A percentile compares a stretch with the other conserved stretches of the same genome.
phyloP scores from a whole-genome alignment of 768 basidiomycete species.

The Boletus tylopilopsis region DNA sequence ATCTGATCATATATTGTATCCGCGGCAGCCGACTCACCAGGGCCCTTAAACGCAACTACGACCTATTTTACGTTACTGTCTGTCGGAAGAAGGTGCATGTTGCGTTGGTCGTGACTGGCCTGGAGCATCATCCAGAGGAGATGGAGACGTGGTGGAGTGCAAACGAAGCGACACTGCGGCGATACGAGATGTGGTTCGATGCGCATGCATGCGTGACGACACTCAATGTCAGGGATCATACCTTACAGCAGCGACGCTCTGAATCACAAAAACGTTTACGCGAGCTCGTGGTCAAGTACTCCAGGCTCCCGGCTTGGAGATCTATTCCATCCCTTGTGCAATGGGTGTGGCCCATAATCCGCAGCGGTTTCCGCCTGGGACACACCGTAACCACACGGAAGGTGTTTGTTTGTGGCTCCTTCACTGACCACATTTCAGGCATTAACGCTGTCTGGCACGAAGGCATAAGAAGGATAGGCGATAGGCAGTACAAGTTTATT shows the following conservation, averaged over 20 bases:
- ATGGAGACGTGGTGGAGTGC: slow-evolving; percentile 28
- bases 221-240: not conserved
- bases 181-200: slow-evolving; percentile 27
- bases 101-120: slow-evolving; percentile 34
- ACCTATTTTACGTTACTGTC: slow-evolving; percentile 30
- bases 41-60: slow-evolving; percentile 29
- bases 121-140: slow-evolving; percentile 23
- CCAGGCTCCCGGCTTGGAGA: not conserved
- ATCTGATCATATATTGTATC: slow-evolving; percentile 9
- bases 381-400: not conserved
- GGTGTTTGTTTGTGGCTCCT: not conserved
- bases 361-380: not conserved
- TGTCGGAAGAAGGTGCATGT: slow-evolving; percentile 34
- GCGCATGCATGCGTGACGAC: slow-evolving; percentile 15
- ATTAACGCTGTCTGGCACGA: not conserved
- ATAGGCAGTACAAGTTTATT: not conserved
- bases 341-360: not conserved
- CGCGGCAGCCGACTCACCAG: not conserved
- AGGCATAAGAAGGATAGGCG: not conserved
- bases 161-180: slow-evolving; percentile 25
- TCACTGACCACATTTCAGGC: not conserved
- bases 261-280: not conserved
- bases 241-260: not conserved
- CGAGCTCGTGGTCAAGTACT: slow-evolving; percentile 1
- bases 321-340: not conserved